phyloP scores from a whole-genome alignment of 768 basidiomycete genomes.

The Suillus variegatus region DNA sequence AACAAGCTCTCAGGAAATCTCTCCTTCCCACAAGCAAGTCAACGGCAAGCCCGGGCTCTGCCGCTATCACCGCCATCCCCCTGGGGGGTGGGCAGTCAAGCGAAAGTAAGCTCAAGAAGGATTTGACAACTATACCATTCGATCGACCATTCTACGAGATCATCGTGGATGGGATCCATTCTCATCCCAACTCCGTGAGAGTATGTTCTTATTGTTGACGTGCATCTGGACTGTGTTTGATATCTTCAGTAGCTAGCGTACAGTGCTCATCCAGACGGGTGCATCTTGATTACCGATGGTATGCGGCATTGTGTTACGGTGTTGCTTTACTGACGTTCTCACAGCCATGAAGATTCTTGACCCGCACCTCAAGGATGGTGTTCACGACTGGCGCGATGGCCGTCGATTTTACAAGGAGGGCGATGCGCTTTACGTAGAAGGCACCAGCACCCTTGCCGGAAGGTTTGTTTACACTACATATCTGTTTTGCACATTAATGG shows the following conservation, averaged over 20 bases:
- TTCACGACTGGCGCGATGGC: conserved; percentile 88
- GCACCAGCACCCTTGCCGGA: conserved; percentile 86
- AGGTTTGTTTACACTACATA: conserved; percentile 48
- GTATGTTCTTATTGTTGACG: conserved; percentile 41
- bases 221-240: neutral
- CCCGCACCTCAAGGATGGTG: conserved; percentile 79
- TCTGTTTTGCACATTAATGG: neutral
- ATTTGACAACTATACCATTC: conserved; percentile 47
- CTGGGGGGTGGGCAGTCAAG: conserved; percentile 30
- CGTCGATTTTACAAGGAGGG: conserved; percentile 81
- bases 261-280: conserved; percentile 79
- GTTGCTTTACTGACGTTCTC: neutral
- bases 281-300: conserved; percentile 92
- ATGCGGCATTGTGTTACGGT: conserved; percentile 16
- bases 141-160: conserved; percentile 83
- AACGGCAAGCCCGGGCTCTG: neutral
- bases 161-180: conserved; percentile 91
- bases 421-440: conserved; percentile 77
- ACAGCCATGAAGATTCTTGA: conserved; percentile 86
- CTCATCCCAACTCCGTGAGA: conserved; percentile 86
- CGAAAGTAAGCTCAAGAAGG: conserved; percentile 45
- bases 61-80: conserved; percentile 11
- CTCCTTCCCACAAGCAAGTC: conserved; percentile 8
- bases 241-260: conserved; percentile 66
- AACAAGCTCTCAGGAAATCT: conserved; percentile 5